Percentiles rank a stretch among this genome's conserved stretches.
Evolutionary conservation across 129 eudicot genomes (phyloP).

Genomic region (Kitagawia praeruptora): DNA sequence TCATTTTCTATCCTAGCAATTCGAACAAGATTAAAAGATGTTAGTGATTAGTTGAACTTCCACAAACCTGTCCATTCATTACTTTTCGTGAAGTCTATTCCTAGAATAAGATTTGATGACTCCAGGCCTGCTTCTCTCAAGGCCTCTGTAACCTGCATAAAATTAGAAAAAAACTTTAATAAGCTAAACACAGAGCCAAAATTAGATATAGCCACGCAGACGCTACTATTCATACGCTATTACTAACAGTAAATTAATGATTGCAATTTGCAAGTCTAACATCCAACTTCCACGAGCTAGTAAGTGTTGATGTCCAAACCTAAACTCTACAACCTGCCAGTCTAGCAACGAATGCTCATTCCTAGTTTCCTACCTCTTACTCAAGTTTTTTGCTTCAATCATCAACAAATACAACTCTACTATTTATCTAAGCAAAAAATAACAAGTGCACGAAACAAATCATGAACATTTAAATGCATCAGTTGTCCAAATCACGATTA

Average conservation of each 20-base stretch:
- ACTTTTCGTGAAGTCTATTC: constrained; percentile 77
- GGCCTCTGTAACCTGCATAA: constrained; percentile 57
- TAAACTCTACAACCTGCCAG: not conserved
- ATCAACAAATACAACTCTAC: too few species aligned
- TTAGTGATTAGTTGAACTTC: not conserved
- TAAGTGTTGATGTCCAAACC: not conserved
- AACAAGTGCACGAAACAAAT: not conserved
- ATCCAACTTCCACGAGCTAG: not conserved
- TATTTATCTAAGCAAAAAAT: too few species aligned
- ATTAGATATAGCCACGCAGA: not conserved
- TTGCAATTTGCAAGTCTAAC: not conserved
- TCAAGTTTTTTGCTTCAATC: too few species aligned
- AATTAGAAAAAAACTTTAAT: not conserved
- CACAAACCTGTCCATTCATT: constrained; percentile 81
- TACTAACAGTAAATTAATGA: not conserved
- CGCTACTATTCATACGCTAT: not conserved
- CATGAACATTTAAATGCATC: not conserved
- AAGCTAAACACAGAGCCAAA: not conserved
- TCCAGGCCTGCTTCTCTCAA: constrained; percentile 65
- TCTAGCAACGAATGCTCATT: too few species aligned
- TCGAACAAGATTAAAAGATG: not conserved
- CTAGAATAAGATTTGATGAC: constrained; percentile 72
- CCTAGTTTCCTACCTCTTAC: too few species aligned
- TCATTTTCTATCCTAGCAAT: not conserved
- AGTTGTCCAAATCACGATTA: not conserved